Conservation (phyloP, 208 protist species). For the Trichomonas vaginalis region DNA sequence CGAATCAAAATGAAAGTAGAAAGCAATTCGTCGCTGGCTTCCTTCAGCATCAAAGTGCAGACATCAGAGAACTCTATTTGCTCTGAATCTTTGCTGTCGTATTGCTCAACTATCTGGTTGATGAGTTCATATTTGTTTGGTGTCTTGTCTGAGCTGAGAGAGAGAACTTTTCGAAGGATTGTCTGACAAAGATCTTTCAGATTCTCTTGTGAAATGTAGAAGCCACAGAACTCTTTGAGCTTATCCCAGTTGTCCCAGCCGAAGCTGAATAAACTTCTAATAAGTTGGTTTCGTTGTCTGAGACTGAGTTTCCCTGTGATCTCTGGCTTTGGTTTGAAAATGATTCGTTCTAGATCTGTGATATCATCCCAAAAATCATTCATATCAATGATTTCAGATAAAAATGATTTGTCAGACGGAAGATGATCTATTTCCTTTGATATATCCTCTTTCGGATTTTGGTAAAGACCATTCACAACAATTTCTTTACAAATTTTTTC, state of each 20-base stretch:
- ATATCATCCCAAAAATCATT: not conserved
- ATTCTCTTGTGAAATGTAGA: not conserved
- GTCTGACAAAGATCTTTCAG: not conserved
- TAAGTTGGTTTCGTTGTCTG: not conserved
- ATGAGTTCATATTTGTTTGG: not conserved
- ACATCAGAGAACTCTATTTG: not conserved
- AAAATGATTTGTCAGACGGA: not conserved
- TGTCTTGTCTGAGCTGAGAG: not conserved
- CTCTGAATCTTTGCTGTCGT: not conserved
- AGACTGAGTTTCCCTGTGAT: not conserved
- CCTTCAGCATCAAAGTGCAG: not conserved
- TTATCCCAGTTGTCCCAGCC: not conserved
- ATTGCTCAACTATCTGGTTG: not conserved
- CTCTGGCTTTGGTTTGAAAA: not conserved
- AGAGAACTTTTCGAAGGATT: not conserved
- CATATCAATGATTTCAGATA: not conserved
- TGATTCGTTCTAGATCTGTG: not conserved
- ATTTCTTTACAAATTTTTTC: not conserved
- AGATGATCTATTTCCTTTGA: not conserved
- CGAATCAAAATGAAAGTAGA: not conserved
- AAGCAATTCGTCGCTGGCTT: not conserved
- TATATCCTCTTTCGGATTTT: not conserved
- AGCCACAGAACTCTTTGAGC: not conserved
- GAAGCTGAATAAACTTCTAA: not conserved
- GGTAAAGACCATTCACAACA: not conserved